A percentile compares a stretch with the other conserved stretches of the same genome.
These are phyloP conservation scores for Lecanoromycetidae sp. DNA, from an alignment of 2,329 filamentous ascomycete species.

Conservation along the genomic window DNA sequence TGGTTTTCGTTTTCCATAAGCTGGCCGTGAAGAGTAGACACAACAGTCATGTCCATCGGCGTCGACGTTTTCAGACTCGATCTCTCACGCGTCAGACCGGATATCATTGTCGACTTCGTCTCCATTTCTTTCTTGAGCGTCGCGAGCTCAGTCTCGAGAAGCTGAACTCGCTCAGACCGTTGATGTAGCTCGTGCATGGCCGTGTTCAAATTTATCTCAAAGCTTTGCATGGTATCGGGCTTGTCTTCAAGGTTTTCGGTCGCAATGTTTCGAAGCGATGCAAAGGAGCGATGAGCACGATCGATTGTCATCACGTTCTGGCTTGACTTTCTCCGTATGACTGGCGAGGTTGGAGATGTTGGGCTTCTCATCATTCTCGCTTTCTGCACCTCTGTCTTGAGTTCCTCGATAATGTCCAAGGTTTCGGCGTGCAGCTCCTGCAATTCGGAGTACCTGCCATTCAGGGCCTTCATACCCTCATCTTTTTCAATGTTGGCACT, in stretches of 20 bases:
- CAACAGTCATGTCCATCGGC: conserved; percentile 81
- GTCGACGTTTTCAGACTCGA: conserved; percentile 71
- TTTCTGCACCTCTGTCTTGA: conserved; percentile 75
- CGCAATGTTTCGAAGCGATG: conserved; percentile 78
- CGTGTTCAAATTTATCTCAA: conserved; percentile 80
- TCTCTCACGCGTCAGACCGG: conserved; percentile 81
- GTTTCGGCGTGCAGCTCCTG: conserved; percentile 71
- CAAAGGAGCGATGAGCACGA: conserved; percentile 81
- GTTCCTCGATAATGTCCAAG: conserved; percentile 74
- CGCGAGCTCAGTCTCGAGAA: conserved; percentile 72
- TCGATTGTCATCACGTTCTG: conserved; percentile 80
- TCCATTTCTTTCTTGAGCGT: conserved; percentile 93
- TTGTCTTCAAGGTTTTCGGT: conserved; percentile 70
- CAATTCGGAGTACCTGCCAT: conserved; percentile 69
- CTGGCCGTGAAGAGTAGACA: conserved; percentile 77
- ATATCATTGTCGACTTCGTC: conserved; percentile 89
- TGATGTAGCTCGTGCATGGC: conserved; percentile 85
- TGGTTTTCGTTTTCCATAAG: conserved; percentile 76
- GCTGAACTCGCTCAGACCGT: conserved; percentile 78
- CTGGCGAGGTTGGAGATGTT: conserved; percentile 41
- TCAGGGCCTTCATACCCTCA: conserved; percentile 57
- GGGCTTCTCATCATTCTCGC: conserved; percentile 47
- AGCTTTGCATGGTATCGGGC: conserved; percentile 78
- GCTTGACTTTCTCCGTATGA: conserved; percentile 86
- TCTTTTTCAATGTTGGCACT: conserved; percentile 65